Conservation (phyloP, 2,329 filamentous ascomycete genomes). For the Fusarium algeriense region DNA sequence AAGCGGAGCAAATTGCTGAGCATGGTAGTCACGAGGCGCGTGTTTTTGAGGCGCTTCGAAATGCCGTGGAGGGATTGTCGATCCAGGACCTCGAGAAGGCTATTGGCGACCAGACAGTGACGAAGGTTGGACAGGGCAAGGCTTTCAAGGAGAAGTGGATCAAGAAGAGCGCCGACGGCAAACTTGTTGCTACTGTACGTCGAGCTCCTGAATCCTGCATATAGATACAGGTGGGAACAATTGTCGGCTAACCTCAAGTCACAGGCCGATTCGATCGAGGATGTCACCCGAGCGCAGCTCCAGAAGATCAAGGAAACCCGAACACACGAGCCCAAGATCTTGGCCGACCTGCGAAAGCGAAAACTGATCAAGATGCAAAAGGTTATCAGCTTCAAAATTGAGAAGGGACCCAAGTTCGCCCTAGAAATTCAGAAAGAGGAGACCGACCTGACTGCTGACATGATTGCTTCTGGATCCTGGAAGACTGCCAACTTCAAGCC, state of each 20-base stretch:
- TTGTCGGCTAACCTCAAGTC: constrained; percentile 9
- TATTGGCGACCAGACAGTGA: constrained; percentile 78
- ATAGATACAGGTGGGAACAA: neutral
- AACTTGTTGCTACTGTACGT: constrained; percentile 65
- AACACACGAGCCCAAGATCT: constrained; percentile 79
- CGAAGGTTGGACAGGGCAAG: constrained; percentile 92
- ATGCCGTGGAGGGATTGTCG: constrained; percentile 82
- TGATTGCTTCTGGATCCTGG: constrained; percentile 90
- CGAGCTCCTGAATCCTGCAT: neutral
- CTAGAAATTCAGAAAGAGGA: constrained; percentile 91
- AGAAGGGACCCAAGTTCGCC: constrained; percentile 89
- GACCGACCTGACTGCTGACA: constrained; percentile 94
- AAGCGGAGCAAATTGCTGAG: constrained; percentile 77
- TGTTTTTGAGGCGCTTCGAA: constrained; percentile 80
- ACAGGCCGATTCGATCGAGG: constrained; percentile 79
- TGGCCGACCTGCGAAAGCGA: constrained; percentile 89
- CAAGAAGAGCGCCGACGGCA: constrained; percentile 69
- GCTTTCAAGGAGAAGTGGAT: constrained; percentile 89
- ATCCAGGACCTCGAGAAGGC: constrained; percentile 78
- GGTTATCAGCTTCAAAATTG: constrained; percentile 84
- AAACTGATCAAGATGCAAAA: constrained; percentile 90
- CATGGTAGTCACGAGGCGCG: constrained; percentile 86
- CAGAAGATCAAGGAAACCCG: constrained; percentile 77
- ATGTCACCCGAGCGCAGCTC: constrained; percentile 82
- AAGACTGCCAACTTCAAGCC: constrained; percentile 91